Evolutionary conservation across 176 grass and related monocot species (phyloP), one percentile per base, ranked within the genome.

Genomic region (Bolboschoenus planiculmis): DNA sequence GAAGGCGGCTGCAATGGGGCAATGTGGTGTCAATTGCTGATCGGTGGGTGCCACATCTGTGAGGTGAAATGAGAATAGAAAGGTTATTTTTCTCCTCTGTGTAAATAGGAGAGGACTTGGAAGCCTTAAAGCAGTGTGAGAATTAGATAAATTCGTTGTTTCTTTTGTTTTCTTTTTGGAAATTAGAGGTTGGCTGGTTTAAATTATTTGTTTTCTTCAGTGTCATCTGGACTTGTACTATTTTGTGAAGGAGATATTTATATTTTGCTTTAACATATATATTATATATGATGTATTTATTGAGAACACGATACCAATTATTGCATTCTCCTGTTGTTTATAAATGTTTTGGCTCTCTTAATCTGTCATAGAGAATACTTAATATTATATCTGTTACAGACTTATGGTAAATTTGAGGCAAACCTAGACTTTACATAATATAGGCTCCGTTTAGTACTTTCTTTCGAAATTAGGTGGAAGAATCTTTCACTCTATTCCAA

Each of bases 1-100:
- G 83, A 97, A 92, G 47, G 89, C 87, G 0, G 84, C 24, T 10
- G 72, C 91, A 0, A 59, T 88, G 84, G 94, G 89, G 66, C 94
- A 97, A 81, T 97, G 94, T 1, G 94, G 94, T 6, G 88, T 94
- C 61, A 97, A 92, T 90, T 97, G 94, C 78, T 97, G 84, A 97
- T 85, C 46, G 0, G 31, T 85, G 57, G 47, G n/a, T 72, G 59
- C 60, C 59, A 70, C 4, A 1, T 57, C 50, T 84, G 54, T 50
- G 30, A 83, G 26, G 26, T 87, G 74, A 43, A 48, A 77, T 8
- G 2, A 56, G 1, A 39, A 64, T 20, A 71, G 82, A 53, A 80
- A 62, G 39, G 2, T 72, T 81, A 33, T 53, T 40, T 39, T 53
- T 35, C 30, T 36, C 11, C 68, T 24, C 31, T 83, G 84, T 84